Evolutionary conservation across 2,329 filamentous ascomycete species (phyloP).

Genomic region (Colletotrichum chrysophilum): DNA sequence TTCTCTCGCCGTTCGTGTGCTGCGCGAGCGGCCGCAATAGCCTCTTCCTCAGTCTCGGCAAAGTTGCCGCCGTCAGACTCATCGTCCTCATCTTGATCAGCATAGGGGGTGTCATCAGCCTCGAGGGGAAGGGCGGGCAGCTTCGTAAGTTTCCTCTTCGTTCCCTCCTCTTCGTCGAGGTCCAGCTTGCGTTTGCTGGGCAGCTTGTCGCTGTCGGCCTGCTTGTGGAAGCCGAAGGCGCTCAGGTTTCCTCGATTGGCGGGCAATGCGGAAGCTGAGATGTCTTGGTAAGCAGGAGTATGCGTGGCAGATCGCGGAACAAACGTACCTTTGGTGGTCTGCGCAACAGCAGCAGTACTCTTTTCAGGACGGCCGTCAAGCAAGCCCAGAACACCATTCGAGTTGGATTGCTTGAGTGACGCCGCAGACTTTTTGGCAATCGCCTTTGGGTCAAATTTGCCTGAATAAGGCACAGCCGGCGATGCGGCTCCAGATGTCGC

Average conservation of each 20-base stretch:
- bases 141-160: slow-evolving; percentile 87
- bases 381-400: slow-evolving; percentile 53
- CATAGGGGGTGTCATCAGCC: slow-evolving; percentile 65
- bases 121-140: slow-evolving; percentile 79
- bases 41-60: slow-evolving; percentile 84
- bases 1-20: slow-evolving; percentile 86
- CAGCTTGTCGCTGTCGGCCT: slow-evolving; percentile 67
- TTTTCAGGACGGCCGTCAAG: slow-evolving; percentile 46
- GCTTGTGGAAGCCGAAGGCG: slow-evolving; percentile 82
- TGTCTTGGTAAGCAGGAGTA: slow-evolving; percentile 26
- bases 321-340: slow-evolving; percentile 40
- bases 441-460: slow-evolving; percentile 87
- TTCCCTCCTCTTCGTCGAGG: slow-evolving; percentile 87
- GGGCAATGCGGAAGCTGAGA: slow-evolving; percentile 58
- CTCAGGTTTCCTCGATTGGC: slow-evolving; percentile 78
- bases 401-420: slow-evolving; percentile 58
- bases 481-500: slow-evolving; percentile 49
- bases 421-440: slow-evolving; percentile 80
- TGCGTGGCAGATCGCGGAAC: background rate
- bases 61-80: slow-evolving; percentile 80
- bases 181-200: slow-evolving; percentile 77
- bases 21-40: slow-evolving; percentile 82
- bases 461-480: slow-evolving; percentile 67
- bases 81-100: slow-evolving; percentile 69
- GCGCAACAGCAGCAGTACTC: slow-evolving; percentile 34